Base-by-base conservation (phyloP, 257 asterid genomes). In the Primulina huaijiensis region DNA sequence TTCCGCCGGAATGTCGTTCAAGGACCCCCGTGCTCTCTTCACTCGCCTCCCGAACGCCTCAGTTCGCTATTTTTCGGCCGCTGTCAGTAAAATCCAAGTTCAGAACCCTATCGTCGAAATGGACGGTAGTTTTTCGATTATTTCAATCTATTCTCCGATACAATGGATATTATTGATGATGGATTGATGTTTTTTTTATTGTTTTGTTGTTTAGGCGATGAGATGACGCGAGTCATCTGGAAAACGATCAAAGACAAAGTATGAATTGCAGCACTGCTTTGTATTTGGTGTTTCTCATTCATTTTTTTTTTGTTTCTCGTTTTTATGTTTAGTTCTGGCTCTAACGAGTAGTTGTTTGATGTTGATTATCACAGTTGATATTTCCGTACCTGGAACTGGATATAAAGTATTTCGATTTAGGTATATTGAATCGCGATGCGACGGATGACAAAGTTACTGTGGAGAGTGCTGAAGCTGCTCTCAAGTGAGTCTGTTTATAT, bases 391-490 rank as follows among this genome's bases (percentile, higher is more conserved):
- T 92, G 74, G 97, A 92, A 58, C 69, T 92, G 87, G 98, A 92
- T 78, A 80, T 88, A 20, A 92, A 92, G 88, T 92, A 89, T 72
- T 92, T 78, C 34, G 98, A 92, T 78, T 75, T 92, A 72, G 97
- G 97, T 55, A 78, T 92, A 70, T 71, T 84, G 85, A 88, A 92
- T 78, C 98, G 98, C 6, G 97, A 92, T 74, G 90, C 95, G 3
- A 92, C 98, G 2, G 84, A 79, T 73, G 98, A 92, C 70, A 80
- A 75, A 69, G 95, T 92, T 62, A 92, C 98, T 1, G 81, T 83
- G 3, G 97, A 92, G 82, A 92, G 98, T 78, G 98, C 98, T 33
- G 96, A 90, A 82, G 97, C 97, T 70, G 84, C 98, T 38, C 95
- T 90, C n/a, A 75, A 88, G 98, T 92, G 76, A 82, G 95, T 86